These are phyloP conservation scores for Fusarium tjaetaba DNA, from an alignment of 2,329 filamentous ascomycete genomes.

Conservation along the genomic window DNA sequence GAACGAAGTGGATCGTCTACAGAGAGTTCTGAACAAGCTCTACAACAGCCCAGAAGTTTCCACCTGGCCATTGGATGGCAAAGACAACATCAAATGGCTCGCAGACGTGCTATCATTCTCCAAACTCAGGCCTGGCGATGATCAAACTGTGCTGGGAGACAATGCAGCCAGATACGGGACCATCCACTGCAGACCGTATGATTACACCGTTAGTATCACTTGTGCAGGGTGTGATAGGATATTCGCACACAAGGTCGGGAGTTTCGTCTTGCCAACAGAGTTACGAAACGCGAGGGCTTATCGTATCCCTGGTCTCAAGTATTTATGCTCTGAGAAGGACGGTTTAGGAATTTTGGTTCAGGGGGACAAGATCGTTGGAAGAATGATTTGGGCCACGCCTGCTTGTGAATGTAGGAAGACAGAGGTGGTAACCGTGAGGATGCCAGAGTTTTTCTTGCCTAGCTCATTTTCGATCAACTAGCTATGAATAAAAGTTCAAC, in stretches of 20 bases:
- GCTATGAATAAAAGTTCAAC: too few relatives aligned
- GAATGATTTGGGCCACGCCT: not conserved
- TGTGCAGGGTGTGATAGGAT: not conserved
- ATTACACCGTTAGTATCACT: not conserved
- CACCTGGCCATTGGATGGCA: not conserved
- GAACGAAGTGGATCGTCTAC: not conserved
- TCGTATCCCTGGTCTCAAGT: not conserved
- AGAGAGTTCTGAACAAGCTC: not conserved
- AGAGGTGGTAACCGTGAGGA: not conserved
- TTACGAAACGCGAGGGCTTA: not conserved
- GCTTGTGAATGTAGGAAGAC: not conserved
- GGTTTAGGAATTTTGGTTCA: not conserved
- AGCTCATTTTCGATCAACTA: not conserved
- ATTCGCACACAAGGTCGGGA: not conserved
- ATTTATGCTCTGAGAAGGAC: not conserved
- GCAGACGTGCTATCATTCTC: not conserved
- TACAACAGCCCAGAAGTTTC: not conserved
- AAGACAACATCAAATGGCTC: not conserved
- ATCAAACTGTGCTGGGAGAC: not conserved
- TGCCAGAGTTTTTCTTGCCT: not conserved
- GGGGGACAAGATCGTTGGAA: not conserved
- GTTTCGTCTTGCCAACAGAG: not conserved
- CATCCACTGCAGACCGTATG: not conserved
- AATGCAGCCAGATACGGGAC: not conserved
- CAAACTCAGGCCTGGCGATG: fast-evolving